Percentiles rank a stretch among this genome's conserved stretches.
Evolutionary conservation across 345 rosid species (phyloP).

Genomic region (Mallotus nudiflorus): DNA sequence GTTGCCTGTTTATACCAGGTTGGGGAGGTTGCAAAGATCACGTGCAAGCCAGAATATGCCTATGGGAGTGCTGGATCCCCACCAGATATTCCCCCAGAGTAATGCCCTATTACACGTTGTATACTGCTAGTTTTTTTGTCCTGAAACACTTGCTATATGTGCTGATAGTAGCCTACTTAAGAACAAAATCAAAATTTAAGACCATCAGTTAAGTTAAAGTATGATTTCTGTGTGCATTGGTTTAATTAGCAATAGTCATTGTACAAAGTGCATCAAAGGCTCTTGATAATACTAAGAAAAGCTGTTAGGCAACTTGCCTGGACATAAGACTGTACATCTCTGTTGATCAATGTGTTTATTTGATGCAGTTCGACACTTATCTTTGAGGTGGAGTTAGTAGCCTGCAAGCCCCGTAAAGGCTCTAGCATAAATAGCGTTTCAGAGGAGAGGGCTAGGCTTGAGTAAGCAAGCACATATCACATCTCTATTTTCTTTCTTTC

Average conservation of each 20-base stretch:
- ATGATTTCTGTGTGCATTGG: neutral
- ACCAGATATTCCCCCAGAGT: constrained; percentile 90
- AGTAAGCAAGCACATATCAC: constrained; percentile 45
- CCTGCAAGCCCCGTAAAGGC: constrained; percentile 81
- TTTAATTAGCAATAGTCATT: too few species aligned
- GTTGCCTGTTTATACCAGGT: constrained; percentile 46
- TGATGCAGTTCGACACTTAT: constrained; percentile 77
- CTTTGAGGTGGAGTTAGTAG: constrained; percentile 80
- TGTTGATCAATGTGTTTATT: constrained; percentile 1
- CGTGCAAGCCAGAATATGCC: constrained; percentile 93
- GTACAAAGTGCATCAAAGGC: neutral
- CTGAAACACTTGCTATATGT: constrained; percentile 2
- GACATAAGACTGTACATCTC: neutral
- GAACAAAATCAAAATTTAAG: neutral
- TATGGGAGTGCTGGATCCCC: constrained; percentile 89
- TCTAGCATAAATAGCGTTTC: constrained; percentile 67
- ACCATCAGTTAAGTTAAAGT: neutral
- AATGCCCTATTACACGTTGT: constrained; percentile 23
- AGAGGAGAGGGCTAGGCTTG: constrained; percentile 87
- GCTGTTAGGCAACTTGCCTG: neutral
- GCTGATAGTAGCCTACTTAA: neutral
- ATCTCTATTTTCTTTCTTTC: neutral
- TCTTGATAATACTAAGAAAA: too few species aligned
- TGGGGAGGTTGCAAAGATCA: constrained; percentile 92
- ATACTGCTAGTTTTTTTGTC: neutral